phyloP scores from a whole-genome alignment of 176 grass and related monocot species.

The Oryza rufipogon region DNA sequence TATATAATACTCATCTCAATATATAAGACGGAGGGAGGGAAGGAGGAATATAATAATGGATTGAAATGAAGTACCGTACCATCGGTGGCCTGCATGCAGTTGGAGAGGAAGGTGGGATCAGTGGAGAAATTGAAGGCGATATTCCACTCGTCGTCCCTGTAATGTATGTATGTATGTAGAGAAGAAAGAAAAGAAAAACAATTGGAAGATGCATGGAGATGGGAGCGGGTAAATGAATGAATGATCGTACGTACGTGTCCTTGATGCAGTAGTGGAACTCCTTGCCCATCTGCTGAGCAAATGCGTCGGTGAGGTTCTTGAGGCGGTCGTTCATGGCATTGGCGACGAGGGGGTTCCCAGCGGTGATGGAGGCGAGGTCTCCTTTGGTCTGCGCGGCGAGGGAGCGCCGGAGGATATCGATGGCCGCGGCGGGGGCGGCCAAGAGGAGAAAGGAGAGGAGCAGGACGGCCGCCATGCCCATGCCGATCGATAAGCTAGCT shows the following conservation, averaged over 20 bases:
- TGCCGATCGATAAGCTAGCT: not conserved
- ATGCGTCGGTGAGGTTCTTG: slow-evolving; percentile 48
- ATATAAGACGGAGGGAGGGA: not conserved
- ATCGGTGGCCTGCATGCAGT: slow-evolving; percentile 60
- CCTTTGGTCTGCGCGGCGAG: not conserved
- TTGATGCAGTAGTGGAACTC: slow-evolving; percentile 79
- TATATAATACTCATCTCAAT: no score
- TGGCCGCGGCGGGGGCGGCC: not conserved
- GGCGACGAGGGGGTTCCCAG: slow-evolving; percentile 20
- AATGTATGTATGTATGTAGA: not conserved
- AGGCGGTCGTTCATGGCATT: slow-evolving; percentile 44
- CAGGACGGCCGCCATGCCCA: slow-evolving; percentile 9
- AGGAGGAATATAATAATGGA: no score
- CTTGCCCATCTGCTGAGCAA: slow-evolving; percentile 53
- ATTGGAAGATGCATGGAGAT: no score
- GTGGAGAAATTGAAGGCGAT: slow-evolving; percentile 80
- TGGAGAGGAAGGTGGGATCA: slow-evolving; percentile 60
- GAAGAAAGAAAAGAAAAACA: no score
- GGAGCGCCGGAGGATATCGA: not conserved
- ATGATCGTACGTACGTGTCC: slow-evolving; percentile 43
- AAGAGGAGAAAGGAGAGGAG: not conserved
- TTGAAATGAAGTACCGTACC: slow-evolving; percentile 33
- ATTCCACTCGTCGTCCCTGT: slow-evolving; percentile 79
- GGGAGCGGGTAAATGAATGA: no score
- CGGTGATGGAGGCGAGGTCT: not conserved